A percentile compares a stretch with the other conserved stretches of the same genome.
These are phyloP conservation scores for Tirmania nivea DNA, from an alignment of 495 filamentous ascomycete genomes.

Conservation along the genomic window DNA sequence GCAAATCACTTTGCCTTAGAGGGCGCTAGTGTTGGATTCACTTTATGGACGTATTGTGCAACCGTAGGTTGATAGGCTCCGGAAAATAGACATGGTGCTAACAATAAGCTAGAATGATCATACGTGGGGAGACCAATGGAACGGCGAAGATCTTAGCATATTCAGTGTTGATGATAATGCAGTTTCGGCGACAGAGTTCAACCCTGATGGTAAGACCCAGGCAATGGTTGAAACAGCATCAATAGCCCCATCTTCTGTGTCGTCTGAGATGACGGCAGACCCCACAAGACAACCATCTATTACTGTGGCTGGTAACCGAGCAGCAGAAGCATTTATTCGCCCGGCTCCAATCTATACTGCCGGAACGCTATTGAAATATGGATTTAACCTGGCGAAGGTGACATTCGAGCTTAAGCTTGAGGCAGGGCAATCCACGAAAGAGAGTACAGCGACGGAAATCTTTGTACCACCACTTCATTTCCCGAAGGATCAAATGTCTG, in stretches of 20 bases:
- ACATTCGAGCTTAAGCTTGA: conserved; percentile 47
- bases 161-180: conserved; percentile 65
- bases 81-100: background rate
- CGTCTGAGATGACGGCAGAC: background rate
- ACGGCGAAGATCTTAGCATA: conserved; percentile 89
- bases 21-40: conserved; percentile 51
- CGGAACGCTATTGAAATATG: conserved; percentile 42
- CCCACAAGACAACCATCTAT: conserved; percentile 4
- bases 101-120: conserved; percentile 46
- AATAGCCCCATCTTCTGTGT: background rate
- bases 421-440: conserved; percentile 27
- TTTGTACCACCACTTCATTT: conserved; percentile 90
- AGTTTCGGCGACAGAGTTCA: conserved; percentile 20
- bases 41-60: conserved; percentile 66
- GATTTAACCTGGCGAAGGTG: conserved; percentile 58
- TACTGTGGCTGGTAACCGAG: conserved; percentile 49
- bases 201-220: background rate
- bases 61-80: conserved; percentile 27
- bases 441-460: conserved; percentile 54
- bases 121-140: conserved; percentile 84
- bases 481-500: conserved; percentile 41
- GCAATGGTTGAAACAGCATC: background rate
- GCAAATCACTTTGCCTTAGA: conserved; percentile 89
- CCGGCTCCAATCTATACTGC: conserved; percentile 58
- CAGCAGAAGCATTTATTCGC: conserved; percentile 77